Percentiles rank a stretch among this genome's conserved stretches.
These are phyloP conservation scores for Sarcomyxa edulis DNA, from an alignment of 768 basidiomycete species.

Conservation along the genomic window DNA sequence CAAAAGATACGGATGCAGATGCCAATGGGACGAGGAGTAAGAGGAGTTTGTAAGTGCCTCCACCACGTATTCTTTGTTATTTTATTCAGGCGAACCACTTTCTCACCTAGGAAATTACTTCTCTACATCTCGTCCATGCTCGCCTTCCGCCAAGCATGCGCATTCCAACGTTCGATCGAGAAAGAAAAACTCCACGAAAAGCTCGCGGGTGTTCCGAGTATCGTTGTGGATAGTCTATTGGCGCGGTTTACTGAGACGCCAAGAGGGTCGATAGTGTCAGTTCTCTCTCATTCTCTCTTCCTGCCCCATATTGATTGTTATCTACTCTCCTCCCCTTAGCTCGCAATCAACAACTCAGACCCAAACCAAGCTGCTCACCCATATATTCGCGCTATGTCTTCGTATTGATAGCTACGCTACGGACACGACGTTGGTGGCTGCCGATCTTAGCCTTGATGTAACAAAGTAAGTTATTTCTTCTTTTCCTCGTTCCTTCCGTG, in stretches of 20 bases:
- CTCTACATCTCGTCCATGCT: conserved; percentile 84
- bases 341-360: conserved; percentile 62
- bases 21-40: conserved; percentile 51
- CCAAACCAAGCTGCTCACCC: conserved; percentile 66
- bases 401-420: conserved; percentile 73
- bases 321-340: conserved; percentile 15
- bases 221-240: conserved; percentile 70
- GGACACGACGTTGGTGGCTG: conserved; percentile 61
- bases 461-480: conserved; percentile 48
- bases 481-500: not conserved
- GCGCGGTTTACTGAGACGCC: conserved; percentile 76
- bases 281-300: conserved; percentile 2
- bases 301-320: not conserved
- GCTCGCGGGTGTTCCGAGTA: conserved; percentile 51
- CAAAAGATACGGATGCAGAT: conserved; percentile 29
- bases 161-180: conserved; percentile 31
- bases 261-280: conserved; percentile 62
- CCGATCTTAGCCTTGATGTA: conserved; percentile 64
- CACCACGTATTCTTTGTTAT: too few species aligned
- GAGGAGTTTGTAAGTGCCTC: conserved; percentile 50
- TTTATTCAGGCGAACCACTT: too few species aligned
- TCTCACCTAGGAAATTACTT: conserved; percentile 55
- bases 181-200: conserved; percentile 52
- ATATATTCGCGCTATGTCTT: conserved; percentile 79
- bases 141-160: conserved; percentile 52